Evolutionary conservation across 2,329 filamentous ascomycete species (phyloP), one percentile per base, ranked within the genome.

Genomic region (Keithomyces neogunnii): DNA sequence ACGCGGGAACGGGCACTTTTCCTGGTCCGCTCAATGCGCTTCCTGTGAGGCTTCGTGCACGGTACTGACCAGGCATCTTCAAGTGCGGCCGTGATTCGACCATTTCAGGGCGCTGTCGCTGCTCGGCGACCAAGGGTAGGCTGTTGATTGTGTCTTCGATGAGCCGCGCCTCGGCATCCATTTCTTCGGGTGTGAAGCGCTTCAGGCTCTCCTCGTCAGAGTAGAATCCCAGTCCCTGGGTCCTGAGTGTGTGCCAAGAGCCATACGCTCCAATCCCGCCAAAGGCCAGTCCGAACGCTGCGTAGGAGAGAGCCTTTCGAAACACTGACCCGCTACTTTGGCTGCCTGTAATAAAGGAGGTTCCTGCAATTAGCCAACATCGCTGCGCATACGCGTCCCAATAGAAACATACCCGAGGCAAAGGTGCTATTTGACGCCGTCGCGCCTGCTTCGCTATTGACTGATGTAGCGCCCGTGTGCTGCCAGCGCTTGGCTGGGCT

Each of bases 21-120:
- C 84, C 82, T 0, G 85, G 78, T 0, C 90, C 91, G 19, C 86
- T 66, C 10, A 99, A 75, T 10, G 87, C 87, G 4, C 89, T 89
- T 33, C 80, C 89, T 0, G 91, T 97, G 49, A 99, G 76, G 68
- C 85, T 95, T 64, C 89, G 84, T 3, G 71, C 69, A 39, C 87
- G 82, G 66, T 89, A 77, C 3, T 76, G 68, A 30, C 76, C 73
- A 0, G 92, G 90, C 63, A 96, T 86, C 69, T 91, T 93, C 65
- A 96, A 73, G 65, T 96, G 89, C 9, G 92, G 92, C 40, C 93
- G 81, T 35, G 86, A 85, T 67, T 95, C 90, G 35, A 73, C 78
- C 67, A 85, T 86, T 30, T 80, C 78, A 1, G 82, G 73, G 60
- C 87, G 77, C 19, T 69, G 68, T 45, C 91, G 85, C 47, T 97